Evolutionary conservation across 768 basidiomycete species (phyloP).

Genomic region (Sistotremastrum niveocremeum): DNA sequence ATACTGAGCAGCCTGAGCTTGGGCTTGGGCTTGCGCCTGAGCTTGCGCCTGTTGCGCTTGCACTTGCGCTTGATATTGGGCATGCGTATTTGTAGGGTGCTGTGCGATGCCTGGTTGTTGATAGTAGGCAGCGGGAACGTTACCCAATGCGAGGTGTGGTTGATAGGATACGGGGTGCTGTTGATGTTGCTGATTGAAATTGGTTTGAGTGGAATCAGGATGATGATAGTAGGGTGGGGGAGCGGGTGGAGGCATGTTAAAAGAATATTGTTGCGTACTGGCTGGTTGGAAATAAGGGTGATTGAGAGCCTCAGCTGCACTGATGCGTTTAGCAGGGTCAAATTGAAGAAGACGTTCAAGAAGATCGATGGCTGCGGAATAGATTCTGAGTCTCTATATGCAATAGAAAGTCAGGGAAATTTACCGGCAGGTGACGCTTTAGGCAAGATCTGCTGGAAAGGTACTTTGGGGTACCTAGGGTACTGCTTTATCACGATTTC

Average conservation of each 20-base stretch:
- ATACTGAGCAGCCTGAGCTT: constrained; percentile 4
- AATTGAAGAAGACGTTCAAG: constrained; percentile 93
- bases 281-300: constrained; percentile 67
- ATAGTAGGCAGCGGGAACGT: too few species aligned
- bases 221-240: too few species aligned
- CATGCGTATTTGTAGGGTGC: too few species aligned
- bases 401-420: constrained; percentile 1
- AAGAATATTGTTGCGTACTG: too few species aligned
- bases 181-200: too few species aligned
- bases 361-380: constrained; percentile 62
- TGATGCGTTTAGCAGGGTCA: constrained; percentile 83
- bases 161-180: too few species aligned
- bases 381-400: neutral
- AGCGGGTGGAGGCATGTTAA: too few species aligned
- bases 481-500: constrained; percentile 76
- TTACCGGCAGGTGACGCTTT: constrained; percentile 77
- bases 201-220: too few species aligned
- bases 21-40: neutral
- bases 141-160: too few species aligned
- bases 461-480: constrained; percentile 76
- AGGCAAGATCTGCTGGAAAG: constrained; percentile 67
- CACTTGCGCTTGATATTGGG: too few species aligned
- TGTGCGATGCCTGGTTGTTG: too few species aligned
- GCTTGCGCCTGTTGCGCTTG: neutral
- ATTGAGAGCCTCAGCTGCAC: constrained; percentile 79